These are phyloP conservation scores for Aspergillus costaricaensis DNA, from an alignment of 2,329 filamentous ascomycete genomes.

Conservation along the genomic window DNA sequence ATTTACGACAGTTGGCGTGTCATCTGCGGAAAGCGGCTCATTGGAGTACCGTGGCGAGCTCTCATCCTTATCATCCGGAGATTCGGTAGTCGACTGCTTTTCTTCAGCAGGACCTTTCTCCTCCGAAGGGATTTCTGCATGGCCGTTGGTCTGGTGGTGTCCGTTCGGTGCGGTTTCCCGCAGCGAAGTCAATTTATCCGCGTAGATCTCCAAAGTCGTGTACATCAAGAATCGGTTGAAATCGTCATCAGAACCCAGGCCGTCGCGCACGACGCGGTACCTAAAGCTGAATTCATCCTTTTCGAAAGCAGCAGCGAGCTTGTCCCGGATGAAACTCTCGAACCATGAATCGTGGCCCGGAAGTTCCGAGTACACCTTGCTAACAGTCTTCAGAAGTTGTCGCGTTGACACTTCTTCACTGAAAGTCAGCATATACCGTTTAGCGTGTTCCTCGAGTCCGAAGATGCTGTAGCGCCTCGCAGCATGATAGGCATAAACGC, in stretches of 20 bases:
- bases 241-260: background rate
- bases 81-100: background rate
- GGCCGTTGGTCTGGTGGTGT: background rate
- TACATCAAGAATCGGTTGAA: background rate
- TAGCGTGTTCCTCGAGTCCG: background rate
- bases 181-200: background rate
- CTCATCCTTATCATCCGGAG: background rate
- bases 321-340: background rate
- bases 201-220: background rate
- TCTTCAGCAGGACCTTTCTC: background rate
- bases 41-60: background rate
- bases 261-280: background rate
- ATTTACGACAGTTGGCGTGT: background rate
- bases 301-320: background rate
- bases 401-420: background rate
- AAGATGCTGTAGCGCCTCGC: background rate
- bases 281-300: background rate
- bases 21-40: background rate
- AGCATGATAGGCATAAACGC: background rate
- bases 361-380: background rate
- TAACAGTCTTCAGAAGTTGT: background rate
- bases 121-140: background rate
- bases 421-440: background rate
- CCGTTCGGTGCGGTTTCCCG: background rate
- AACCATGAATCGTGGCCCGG: background rate